Conservation (phyloP, 139 green algal genomes). For the Yamagishiella unicocca region DNA sequence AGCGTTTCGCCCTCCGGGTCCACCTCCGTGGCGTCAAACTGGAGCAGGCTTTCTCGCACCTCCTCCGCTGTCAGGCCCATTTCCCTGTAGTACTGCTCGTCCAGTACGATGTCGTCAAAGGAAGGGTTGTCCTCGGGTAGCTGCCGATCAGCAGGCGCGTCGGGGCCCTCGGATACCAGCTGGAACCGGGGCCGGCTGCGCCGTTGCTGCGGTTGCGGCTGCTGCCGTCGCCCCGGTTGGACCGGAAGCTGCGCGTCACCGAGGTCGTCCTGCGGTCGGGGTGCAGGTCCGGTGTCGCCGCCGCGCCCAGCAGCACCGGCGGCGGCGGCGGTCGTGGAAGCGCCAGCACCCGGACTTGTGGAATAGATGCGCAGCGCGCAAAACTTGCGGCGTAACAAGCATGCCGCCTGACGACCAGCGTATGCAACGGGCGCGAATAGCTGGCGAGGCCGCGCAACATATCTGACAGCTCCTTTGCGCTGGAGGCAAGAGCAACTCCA, state of each 20-base stretch:
- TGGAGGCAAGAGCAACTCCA: too few relatives aligned
- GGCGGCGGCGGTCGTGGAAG: neutral
- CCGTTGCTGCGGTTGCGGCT: neutral
- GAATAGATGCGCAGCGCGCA: too few relatives aligned
- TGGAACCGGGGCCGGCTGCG: conserved; percentile 5
- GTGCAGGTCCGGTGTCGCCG: neutral
- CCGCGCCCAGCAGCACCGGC: neutral
- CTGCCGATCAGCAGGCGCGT: neutral
- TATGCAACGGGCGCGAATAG: too few relatives aligned
- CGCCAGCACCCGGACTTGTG: too few relatives aligned
- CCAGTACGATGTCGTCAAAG: conserved; percentile 45
- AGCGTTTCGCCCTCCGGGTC: conserved; percentile 11
- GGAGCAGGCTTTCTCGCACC: neutral
- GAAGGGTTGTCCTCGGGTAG: conserved; percentile 38
- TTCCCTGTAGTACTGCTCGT: conserved; percentile 28
- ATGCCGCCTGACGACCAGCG: too few relatives aligned
- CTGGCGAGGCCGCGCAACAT: too few relatives aligned
- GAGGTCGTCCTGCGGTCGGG: neutral
- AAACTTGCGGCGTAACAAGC: too few relatives aligned
- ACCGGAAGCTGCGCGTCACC: neutral
- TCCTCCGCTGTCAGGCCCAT: conserved; percentile 26
- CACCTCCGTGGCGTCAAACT: neutral
- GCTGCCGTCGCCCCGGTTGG: neutral
- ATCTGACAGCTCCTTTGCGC: too few relatives aligned
- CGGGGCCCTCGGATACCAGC: neutral